Evolutionary conservation across 805 yeast species (phyloP), one percentile per base, ranked within the genome.

Genomic region (Candida succiphila): DNA sequence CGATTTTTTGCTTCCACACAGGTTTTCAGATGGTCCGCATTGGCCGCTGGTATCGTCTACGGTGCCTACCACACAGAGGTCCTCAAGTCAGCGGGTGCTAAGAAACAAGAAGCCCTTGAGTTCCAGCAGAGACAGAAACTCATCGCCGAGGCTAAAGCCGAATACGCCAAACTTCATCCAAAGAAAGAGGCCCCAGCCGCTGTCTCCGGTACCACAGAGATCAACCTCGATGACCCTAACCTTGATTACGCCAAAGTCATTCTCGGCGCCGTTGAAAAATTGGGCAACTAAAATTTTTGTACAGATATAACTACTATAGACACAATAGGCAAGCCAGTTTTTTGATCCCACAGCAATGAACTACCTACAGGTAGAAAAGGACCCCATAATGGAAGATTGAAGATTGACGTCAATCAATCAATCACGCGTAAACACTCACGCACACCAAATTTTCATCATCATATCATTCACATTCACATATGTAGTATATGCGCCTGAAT

Each of bases 11-110:
- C n/a, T n/a, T n/a, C n/a, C n/a, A n/a, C n/a, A n/a, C 40, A 82
- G 81, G 87, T 88, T 54, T 74, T 88, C 56, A 85, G 97, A 78
- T 89, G 92, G 78, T 68, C 94, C 46, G 80, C 94, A 35, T 72
- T 89, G 46, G 89, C 83, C 35, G 75, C 85, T 47, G 98, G 98
- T 60, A 67, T 88, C 38, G 69, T 75, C 41, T 85, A 84, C 64
- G 98, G 98, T 49, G 83, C 86, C 44, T 71, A 71, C 59, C 95
- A 86, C 69, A 83, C 94, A 61, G 65, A 72, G 54, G 60, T 69
- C 34, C 69, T 86, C 49, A 76, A 78, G 49, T 50, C 72, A 17
- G 67, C 69, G 36, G 87, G 80, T 39, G 63, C 58, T 30, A 68
- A 70, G 55, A 65, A 71, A 52, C 72, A 67, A 35, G 83, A 75